Conservation (phyloP, 305 asterid genomes). For the Fraxinus dipetala region DNA sequence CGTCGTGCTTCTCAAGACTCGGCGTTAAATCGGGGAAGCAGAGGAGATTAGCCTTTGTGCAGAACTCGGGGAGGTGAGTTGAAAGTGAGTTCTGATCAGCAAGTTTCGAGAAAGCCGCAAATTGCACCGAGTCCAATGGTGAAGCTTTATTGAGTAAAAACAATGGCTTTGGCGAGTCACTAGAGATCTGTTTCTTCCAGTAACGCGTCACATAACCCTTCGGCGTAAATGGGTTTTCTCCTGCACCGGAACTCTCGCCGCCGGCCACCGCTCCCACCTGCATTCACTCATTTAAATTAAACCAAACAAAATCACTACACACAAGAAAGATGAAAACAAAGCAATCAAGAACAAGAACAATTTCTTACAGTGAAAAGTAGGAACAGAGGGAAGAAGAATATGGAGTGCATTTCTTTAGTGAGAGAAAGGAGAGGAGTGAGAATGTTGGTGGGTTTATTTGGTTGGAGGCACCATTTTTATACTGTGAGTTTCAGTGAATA, state of each 20-base stretch:
- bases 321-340: neutral
- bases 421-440: slow-evolving; percentile 29
- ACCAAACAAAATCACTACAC: neutral
- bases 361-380: slow-evolving; percentile 40
- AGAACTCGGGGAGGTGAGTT: slow-evolving; percentile 55
- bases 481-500: slow-evolving; percentile 25
- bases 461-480: slow-evolving; percentile 41
- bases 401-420: slow-evolving; percentile 29
- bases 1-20: slow-evolving; percentile 53
- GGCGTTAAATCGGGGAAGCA: slow-evolving; percentile 63
- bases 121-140: slow-evolving; percentile 54
- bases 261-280: slow-evolving; percentile 47
- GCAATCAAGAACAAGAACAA: neutral
- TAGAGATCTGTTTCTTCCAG: slow-evolving; percentile 70
- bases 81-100: slow-evolving; percentile 61
- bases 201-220: slow-evolving; percentile 59
- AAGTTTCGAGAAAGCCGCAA: slow-evolving; percentile 58
- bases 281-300: slow-evolving; percentile 19
- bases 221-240: slow-evolving; percentile 64
- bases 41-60: slow-evolving; percentile 64
- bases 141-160: slow-evolving; percentile 66
- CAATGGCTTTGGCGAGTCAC: slow-evolving; percentile 58
- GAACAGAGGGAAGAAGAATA: slow-evolving; percentile 15
- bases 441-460: slow-evolving; percentile 34
- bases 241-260: slow-evolving; percentile 22